These are phyloP conservation scores for Phytopythium vexans DNA, from an alignment of 352 stramenopile genomes.

Conservation along the genomic window DNA sequence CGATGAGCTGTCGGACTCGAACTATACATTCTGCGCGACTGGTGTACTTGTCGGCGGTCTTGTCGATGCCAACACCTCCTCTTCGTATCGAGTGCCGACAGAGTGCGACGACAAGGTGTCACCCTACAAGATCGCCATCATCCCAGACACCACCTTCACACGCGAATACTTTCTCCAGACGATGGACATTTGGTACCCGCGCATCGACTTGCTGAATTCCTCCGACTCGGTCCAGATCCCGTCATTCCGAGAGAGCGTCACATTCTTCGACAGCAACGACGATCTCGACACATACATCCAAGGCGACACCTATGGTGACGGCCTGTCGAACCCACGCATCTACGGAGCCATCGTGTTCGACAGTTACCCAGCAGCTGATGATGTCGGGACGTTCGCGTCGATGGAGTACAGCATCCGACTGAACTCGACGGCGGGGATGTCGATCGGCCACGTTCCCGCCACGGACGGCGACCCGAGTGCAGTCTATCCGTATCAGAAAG, in stretches of 20 bases:
- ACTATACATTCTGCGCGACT: conserved; percentile 20
- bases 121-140: conserved; percentile 59
- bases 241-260: conserved; percentile 40
- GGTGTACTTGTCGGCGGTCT: conserved; percentile 28
- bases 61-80: conserved; percentile 31
- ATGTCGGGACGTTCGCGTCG: conserved; percentile 35
- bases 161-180: conserved; percentile 48
- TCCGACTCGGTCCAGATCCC: conserved; percentile 25
- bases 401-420: conserved; percentile 64
- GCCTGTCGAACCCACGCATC: conserved; percentile 39
- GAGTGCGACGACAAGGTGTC: conserved; percentile 38
- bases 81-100: conserved; percentile 23
- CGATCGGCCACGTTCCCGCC: conserved; percentile 19
- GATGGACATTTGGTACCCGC: conserved; percentile 55
- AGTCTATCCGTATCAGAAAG: conserved; percentile 32
- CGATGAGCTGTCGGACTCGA: conserved; percentile 29
- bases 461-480: conserved; percentile 31
- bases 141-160: conserved; percentile 47
- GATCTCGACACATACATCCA: conserved; percentile 42
- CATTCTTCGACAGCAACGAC: conserved; percentile 37
- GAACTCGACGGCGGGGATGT: conserved; percentile 41
- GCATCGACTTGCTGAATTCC: conserved; percentile 31
- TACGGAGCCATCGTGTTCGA: conserved; percentile 59
- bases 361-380: conserved; percentile 15
- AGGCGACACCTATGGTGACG: conserved; percentile 32